Evolutionary conservation across 306 rosid species (phyloP), one percentile per base, ranked within the genome.

Genomic region (Luffa aegyptiaca): DNA sequence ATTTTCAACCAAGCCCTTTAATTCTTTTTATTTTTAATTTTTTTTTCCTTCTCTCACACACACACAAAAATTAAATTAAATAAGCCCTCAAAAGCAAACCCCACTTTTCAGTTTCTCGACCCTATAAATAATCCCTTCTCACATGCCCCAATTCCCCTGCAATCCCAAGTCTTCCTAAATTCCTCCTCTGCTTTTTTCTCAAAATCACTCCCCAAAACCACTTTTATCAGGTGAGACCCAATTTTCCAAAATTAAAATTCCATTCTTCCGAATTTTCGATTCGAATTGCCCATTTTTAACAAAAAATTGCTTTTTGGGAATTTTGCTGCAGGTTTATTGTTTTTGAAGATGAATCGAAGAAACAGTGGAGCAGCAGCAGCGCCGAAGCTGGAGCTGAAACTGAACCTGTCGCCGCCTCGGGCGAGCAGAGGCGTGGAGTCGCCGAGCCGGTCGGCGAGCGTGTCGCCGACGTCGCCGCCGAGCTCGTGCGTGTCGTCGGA

Each of bases 401-500:
- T 96, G 81, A 93, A 96, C 86, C 88, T 89, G 2, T 90, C 99
- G 13, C 99, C 96, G 53, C 96, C 97, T 44, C 86, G 88, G 86
- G 73, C 78, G 11, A 78, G 87, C 80, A 85, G 78, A 35, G 75
- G 87, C 55, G 75, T 53, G 51, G 90, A 88, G 42, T 82, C 97
- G 5, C 89, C 97, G 4, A 71, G 88, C 66, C 85, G 92, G 58
- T 86, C 96, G 8, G 88, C 90, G 0, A 81, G 92, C 1, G 89
- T 81, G 36, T 90, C 96, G 5, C 92, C 93, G 2, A 82, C 96
- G 18, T 94, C 98, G 7, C 97, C 98, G 4, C 90, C 79, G 53
- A 96, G 89, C 80, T 96, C 99, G 0, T 96, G 98, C 39, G 88
- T 91, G 56, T 96, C 99, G 13, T 89, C 86, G 6, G 98, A 96